phyloP scores from a whole-genome alignment of 2,329 filamentous ascomycete species.

The Lachnellula arida region DNA sequence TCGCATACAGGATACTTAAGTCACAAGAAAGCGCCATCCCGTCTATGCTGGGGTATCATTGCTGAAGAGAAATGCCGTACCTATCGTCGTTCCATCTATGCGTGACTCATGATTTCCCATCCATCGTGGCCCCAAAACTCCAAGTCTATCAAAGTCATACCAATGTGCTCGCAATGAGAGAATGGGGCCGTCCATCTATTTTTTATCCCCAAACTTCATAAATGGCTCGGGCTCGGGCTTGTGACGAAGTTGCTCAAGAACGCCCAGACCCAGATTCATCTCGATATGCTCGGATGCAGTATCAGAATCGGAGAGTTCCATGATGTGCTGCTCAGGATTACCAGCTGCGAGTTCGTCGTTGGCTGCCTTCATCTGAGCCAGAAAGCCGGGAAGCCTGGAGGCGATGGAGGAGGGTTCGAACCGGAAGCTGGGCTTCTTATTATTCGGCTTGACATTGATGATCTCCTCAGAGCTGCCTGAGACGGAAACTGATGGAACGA shows the following conservation, averaged over 20 bases:
- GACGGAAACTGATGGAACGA: not conserved
- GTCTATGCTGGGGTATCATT: not conserved
- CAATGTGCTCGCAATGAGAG: too few relatives aligned
- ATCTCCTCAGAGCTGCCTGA: slow-evolving; percentile 7
- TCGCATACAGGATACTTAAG: too few relatives aligned
- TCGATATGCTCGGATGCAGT: slow-evolving; percentile 6
- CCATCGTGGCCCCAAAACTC: too few relatives aligned
- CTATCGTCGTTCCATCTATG: too few relatives aligned
- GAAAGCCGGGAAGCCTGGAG: slow-evolving; percentile 12
- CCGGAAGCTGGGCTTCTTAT: slow-evolving; percentile 15
- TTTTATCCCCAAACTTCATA: not conserved
- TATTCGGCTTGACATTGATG: slow-evolving; percentile 18
- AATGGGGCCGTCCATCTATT: not conserved
- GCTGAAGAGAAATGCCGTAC: not conserved
- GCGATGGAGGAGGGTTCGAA: slow-evolving; percentile 6
- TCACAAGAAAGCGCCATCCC: not conserved
- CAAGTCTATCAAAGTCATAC: too few relatives aligned
- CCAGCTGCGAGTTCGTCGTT: slow-evolving; percentile 18
- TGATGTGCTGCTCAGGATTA: slow-evolving; percentile 5
- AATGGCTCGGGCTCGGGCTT: not conserved
- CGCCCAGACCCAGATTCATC: slow-evolving; percentile 20
- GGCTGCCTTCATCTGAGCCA: slow-evolving; percentile 18
- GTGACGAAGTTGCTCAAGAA: slow-evolving; percentile 16
- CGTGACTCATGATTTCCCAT: too few relatives aligned
- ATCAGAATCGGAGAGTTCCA: slow-evolving; percentile 15